Evolutionary conservation across 2,329 filamentous ascomycete genomes (phyloP).

Genomic region (Sarocladium oryzae): DNA sequence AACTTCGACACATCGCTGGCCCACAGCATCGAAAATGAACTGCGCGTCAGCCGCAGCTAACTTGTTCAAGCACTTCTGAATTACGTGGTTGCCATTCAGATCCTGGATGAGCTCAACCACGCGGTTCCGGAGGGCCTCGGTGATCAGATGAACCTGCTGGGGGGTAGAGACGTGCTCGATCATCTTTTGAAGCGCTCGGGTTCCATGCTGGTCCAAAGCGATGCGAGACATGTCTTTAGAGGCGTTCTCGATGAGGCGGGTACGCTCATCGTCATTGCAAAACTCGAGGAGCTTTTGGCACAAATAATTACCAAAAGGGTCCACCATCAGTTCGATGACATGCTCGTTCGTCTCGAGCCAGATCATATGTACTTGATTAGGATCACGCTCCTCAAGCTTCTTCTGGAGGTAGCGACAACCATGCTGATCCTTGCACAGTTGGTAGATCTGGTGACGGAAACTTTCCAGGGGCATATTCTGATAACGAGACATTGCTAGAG

Average conservation of each 20-base stretch:
- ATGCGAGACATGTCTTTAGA: conserved; percentile 84
- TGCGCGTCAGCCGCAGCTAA: conserved; percentile 76
- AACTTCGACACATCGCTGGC: conserved; percentile 77
- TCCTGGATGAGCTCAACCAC: conserved; percentile 96
- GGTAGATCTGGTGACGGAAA: conserved; percentile 77
- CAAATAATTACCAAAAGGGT: conserved; percentile 98
- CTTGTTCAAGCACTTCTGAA: conserved; percentile 98
- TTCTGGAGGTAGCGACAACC: conserved; percentile 95
- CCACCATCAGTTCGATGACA: conserved; percentile 96
- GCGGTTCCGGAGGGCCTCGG: conserved; percentile 70
- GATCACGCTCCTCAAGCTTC: conserved; percentile 85
- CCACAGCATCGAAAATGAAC: conserved; percentile 96
- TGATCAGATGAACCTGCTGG: conserved; percentile 82
- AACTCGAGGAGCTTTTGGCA: conserved; percentile 97
- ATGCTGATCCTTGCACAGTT: conserved; percentile 94
- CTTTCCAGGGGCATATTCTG: conserved; percentile 76
- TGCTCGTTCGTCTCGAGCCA: conserved; percentile 90
- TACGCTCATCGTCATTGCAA: conserved; percentile 92
- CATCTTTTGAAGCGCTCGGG: conserved; percentile 97
- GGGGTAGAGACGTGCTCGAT: conserved; percentile 90
- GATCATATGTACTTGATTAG: conserved; percentile 83
- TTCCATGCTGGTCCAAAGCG: conserved; percentile 94
- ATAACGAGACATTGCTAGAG: conserved; percentile 66
- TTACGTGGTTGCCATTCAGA: conserved; percentile 96
- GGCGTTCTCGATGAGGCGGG: conserved; percentile 84